phyloP scores from a whole-genome alignment of 257 asterid species.

The Phtheirospermum japonicum region DNA sequence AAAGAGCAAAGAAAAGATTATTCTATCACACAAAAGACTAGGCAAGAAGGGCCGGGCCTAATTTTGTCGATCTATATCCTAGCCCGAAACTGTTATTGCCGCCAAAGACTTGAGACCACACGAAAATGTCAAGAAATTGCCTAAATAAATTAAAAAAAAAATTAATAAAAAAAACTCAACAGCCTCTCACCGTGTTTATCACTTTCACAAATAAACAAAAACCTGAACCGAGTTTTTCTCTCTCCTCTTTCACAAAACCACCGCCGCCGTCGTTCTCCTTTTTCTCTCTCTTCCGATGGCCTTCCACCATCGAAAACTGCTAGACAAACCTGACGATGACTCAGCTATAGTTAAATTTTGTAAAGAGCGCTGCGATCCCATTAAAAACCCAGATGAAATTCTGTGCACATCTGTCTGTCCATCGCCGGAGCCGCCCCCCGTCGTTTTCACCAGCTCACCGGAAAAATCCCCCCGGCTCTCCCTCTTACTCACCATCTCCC shows the following conservation, averaged over 20 bases:
- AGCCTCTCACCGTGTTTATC: constrained; percentile 15
- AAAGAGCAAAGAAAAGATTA: no score
- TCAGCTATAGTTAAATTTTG: constrained; percentile 9
- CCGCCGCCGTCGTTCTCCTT: neutral
- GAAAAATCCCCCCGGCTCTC: constrained; percentile 27
- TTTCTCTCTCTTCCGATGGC: constrained; percentile 37
- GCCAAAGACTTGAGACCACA: constrained; percentile 24
- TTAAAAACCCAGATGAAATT: neutral
- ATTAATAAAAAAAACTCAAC: neutral
- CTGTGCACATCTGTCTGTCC: constrained; percentile 44
- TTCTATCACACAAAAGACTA: no score
- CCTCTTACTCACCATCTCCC: constrained; percentile 32
- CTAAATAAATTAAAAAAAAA: neutral
- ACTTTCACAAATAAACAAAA: constrained; percentile 17
- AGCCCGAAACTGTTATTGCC: constrained; percentile 20
- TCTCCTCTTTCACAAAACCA: constrained; percentile 17
- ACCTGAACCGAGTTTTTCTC: constrained; percentile 7
- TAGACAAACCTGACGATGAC: constrained; percentile 26
- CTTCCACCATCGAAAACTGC: constrained; percentile 36
- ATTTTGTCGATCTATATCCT: no score
- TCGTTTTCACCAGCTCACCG: neutral
- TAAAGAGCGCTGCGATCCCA: constrained; percentile 19
- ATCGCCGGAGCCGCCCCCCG: neutral
- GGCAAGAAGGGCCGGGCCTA: no score
- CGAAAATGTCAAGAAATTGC: constrained; percentile 30